Evolutionary conservation across 768 basidiomycete species (phyloP), one percentile per base, ranked within the genome.

Genomic region (Tricholoma furcatifolium): DNA sequence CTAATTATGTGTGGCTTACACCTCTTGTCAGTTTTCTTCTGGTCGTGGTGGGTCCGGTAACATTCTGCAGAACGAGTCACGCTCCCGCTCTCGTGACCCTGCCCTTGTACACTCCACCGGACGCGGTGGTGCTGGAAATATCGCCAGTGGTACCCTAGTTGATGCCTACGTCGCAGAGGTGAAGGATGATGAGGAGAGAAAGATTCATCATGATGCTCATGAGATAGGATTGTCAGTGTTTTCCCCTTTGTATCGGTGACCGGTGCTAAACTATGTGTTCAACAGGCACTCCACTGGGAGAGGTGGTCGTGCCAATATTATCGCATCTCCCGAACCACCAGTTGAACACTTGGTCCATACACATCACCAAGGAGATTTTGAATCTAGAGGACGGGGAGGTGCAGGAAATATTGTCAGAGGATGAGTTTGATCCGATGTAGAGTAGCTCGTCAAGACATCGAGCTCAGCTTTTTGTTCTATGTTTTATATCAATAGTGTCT

Each of bases 31-130:
- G 77, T 71, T 81, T 66, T 87, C 84, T 15, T 74, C 75, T 20
- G 87, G 87, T 5, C 79, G 86, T 20, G 87, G 87, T 35, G 87
- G 87, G 9, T 46, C 64, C 3, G 87, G 87, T 9, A 88, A 88
- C 60, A 83, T 88, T 27, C 62, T 69, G 39, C 71, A 74, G 7
- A 21, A 21, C 15, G 5, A 12, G 6, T 17, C 32, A 15, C 78
- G 79, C 40, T 83, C 83, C 15, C 79, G 76, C 24, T 84, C 83
- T 24, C 78, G 79, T 17, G 79, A 70, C 4, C 42, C 59, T 8
- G 36, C 15, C 15, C 64, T 62, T 4, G 53, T 73, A 23, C 78
- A 79, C 55, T 81, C 82, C 34, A 75, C 74, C 2, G 87, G 87
- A 0, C 77, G 87, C 10, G 85, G 87, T 21, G 87, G 87, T 2